Conservation (phyloP, 2,329 filamentous ascomycete genomes). For the Calonectria fujianensis region DNA sequence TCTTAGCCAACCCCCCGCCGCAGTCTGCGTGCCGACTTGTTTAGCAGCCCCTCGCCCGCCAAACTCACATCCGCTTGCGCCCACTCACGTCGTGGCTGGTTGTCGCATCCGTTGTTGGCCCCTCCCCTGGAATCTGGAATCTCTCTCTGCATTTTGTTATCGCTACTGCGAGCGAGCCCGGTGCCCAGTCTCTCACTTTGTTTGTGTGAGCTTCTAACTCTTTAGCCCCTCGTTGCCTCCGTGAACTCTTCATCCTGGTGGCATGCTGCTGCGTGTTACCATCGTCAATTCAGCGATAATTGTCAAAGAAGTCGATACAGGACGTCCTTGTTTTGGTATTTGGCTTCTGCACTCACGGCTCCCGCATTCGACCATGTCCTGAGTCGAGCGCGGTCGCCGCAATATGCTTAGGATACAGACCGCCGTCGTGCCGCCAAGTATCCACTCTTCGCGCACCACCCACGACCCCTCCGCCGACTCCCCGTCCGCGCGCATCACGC, state of each 20-base stretch:
- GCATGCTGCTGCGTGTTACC: conserved; percentile 47
- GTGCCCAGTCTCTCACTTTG: conserved; percentile 38
- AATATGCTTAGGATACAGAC: conserved; percentile 58
- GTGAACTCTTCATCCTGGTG: conserved; percentile 47
- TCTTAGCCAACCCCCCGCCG: conserved; percentile 40
- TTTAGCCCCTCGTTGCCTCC: conserved; percentile 42
- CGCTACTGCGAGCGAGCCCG: conserved; percentile 27
- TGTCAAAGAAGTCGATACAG: conserved; percentile 20
- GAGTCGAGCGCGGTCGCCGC: conserved; percentile 58
- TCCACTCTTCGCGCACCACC: conserved; percentile 57
- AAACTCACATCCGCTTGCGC: conserved; percentile 29
- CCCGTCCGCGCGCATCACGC: conserved; percentile 54
- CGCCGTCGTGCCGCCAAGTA: conserved; percentile 58
- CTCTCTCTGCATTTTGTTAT: conserved; percentile 30
- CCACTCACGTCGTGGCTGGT: conserved; percentile 40
- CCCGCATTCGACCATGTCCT: conserved; percentile 60
- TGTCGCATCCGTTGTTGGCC: conserved; percentile 32
- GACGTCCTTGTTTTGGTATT: conserved; percentile 40
- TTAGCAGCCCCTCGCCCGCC: conserved; percentile 25
- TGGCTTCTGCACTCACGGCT: conserved; percentile 56
- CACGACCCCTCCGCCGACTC: conserved; percentile 57
- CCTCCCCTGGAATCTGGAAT: conserved; percentile 35
- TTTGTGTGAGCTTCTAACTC: conserved; percentile 42
- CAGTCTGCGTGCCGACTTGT: conserved; percentile 14
- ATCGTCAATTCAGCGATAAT: conserved; percentile 38